phyloP scores from a whole-genome alignment of 768 basidiomycete species.

The Calocybe cyanea region DNA sequence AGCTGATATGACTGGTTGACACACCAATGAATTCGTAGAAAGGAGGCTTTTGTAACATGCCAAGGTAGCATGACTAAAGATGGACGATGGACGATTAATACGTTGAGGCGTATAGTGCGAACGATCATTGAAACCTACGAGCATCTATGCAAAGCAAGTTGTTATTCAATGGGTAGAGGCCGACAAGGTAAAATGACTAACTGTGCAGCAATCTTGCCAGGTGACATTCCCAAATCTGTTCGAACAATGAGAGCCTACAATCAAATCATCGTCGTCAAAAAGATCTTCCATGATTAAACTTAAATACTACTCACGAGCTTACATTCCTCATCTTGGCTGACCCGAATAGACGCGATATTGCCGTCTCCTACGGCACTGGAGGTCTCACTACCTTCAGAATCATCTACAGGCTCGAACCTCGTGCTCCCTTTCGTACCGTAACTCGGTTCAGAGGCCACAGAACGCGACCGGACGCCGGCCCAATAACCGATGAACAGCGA shows the following conservation, averaged over 20 bases:
- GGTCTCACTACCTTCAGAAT: constrained; percentile 9
- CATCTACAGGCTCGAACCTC: neutral
- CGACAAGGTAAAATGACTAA: constrained; percentile 35
- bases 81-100: neutral
- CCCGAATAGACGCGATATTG: constrained; percentile 15
- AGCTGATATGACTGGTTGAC: neutral
- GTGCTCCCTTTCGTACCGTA: too few species aligned
- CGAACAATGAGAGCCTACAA: constrained; percentile 54
- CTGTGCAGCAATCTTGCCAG: constrained; percentile 81
- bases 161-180: neutral
- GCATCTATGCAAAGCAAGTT: too few species aligned
- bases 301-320: constrained; percentile 43
- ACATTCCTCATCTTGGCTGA: constrained; percentile 45
- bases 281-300: neutral
- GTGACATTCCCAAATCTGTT: constrained; percentile 64
- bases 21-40: constrained; percentile 64
- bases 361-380: constrained; percentile 21
- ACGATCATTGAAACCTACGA: too few species aligned
- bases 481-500: constrained; percentile 42
- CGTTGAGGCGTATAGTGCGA: neutral
- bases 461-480: constrained; percentile 26
- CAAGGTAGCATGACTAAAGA: constrained; percentile 78
- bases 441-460: neutral
- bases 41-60: constrained; percentile 79
- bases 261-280: neutral